Conservation (phyloP, 1,284 basidiomycete genomes). For the Heterobasidion annosum region DNA sequence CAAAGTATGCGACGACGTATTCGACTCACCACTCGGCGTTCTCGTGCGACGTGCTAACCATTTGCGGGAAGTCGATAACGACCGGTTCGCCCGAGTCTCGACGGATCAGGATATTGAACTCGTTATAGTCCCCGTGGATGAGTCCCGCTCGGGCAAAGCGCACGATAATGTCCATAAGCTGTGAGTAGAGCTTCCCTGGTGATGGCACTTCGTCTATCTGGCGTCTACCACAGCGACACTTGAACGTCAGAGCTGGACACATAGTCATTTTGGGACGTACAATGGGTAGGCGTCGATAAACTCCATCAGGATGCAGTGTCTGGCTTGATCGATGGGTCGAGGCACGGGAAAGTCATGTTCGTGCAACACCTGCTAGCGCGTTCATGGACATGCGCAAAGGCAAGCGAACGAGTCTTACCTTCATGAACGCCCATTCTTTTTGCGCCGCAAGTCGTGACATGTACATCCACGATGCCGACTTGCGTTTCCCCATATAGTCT, state of each 20-base stretch:
- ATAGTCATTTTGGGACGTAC: slow-evolving; percentile 32
- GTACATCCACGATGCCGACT: slow-evolving; percentile 99
- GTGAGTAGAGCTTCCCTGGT: slow-evolving; percentile 86
- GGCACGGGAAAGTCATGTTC: slow-evolving; percentile 94
- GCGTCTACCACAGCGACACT: slow-evolving; percentile 43
- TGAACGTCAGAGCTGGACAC: slow-evolving; percentile 6
- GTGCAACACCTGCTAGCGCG: slow-evolving; percentile 66
- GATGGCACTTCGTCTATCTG: slow-evolving; percentile 81
- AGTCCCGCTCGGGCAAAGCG: slow-evolving; percentile 89
- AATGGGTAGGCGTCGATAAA: slow-evolving; percentile 94
- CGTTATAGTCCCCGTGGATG: slow-evolving; percentile 99
- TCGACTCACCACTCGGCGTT: slow-evolving; percentile 88
- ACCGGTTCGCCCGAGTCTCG: slow-evolving; percentile 78
- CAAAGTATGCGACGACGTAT: slow-evolving; percentile 1
- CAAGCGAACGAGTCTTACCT: slow-evolving; percentile 38
- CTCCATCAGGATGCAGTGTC: slow-evolving; percentile 95
- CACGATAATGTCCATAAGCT: slow-evolving; percentile 93
- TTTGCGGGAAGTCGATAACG: slow-evolving; percentile 98
- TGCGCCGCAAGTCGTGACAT: slow-evolving; percentile 94
- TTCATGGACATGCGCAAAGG: background rate
- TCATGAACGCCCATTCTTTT: slow-evolving; percentile 99
- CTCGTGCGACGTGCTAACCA: slow-evolving; percentile 95
- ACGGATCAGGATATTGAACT: slow-evolving; percentile 96
- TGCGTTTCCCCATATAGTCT: slow-evolving; percentile 94
- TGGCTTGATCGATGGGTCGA: slow-evolving; percentile 85